These are phyloP conservation scores for Daldinia bambusicola DNA, from an alignment of 495 filamentous ascomycete species.

Conservation along the genomic window DNA sequence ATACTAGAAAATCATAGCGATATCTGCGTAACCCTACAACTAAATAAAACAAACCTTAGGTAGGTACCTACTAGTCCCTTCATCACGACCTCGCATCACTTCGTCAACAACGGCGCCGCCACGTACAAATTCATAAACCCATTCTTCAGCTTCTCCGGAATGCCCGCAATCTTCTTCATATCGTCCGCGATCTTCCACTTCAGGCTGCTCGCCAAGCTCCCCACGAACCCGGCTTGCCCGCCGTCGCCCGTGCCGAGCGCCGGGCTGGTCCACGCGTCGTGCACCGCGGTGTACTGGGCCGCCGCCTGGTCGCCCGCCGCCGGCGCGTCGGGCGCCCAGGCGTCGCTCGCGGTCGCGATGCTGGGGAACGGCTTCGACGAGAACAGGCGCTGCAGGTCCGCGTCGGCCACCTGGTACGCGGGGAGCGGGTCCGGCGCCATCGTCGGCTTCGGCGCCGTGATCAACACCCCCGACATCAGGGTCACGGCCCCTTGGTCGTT, in stretches of 20 bases:
- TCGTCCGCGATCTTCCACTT: slow-evolving; percentile 6
- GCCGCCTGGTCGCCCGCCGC: background rate
- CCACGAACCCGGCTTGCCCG: background rate
- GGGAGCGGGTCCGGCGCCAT: background rate
- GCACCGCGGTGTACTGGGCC: background rate
- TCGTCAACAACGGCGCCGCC: slow-evolving; percentile 28
- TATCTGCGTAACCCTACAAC: too few species aligned
- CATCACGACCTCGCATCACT: background rate
- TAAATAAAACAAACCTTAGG: background rate
- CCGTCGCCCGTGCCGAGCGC: background rate
- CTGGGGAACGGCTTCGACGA: background rate
- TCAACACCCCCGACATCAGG: background rate
- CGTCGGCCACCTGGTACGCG: background rate
- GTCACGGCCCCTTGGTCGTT: background rate
- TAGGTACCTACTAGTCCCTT: background rate
- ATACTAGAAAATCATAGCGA: too few species aligned
- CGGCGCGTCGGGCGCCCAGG: background rate
- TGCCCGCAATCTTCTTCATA: slow-evolving; percentile 15
- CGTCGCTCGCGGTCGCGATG: background rate
- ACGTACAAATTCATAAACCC: slow-evolving; percentile 25
- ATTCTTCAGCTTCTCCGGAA: slow-evolving; percentile 19
- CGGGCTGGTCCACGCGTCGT: background rate
- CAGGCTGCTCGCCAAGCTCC: background rate
- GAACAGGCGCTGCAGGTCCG: background rate
- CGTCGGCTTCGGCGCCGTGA: background rate